A percentile compares a stretch with the other conserved stretches of the same genome.
These are phyloP conservation scores for Neonectria hederae DNA, from an alignment of 2,329 filamentous ascomycete genomes.

Conservation along the genomic window DNA sequence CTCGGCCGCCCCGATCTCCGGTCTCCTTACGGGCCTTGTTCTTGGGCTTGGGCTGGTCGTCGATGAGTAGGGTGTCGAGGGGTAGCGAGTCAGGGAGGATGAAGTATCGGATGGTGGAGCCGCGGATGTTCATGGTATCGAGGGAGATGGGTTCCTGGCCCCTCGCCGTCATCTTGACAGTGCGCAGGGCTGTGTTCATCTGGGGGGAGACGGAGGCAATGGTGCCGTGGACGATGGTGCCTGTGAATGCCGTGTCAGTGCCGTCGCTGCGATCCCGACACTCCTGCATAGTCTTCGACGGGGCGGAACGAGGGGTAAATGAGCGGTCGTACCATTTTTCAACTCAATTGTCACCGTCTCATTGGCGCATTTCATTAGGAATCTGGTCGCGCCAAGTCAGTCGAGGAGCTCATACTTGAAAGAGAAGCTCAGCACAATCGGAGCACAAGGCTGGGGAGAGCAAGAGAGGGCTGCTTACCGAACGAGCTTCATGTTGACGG, in stretches of 20 bases:
- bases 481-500: constrained; percentile 90
- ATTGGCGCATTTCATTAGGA: constrained; percentile 99
- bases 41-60: constrained; percentile 98
- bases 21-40: constrained; percentile 97
- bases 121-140: constrained; percentile 96
- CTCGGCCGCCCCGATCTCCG: constrained; percentile 65
- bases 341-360: constrained; percentile 98
- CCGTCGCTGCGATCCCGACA: neutral
- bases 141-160: constrained; percentile 87
- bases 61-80: constrained; percentile 92
- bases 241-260: constrained; percentile 55
- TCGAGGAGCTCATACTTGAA: constrained; percentile 31
- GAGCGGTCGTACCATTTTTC: constrained; percentile 81
- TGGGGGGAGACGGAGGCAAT: constrained; percentile 96
- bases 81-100: constrained; percentile 96
- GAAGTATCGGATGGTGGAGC: constrained; percentile 94
- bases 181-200: constrained; percentile 97
- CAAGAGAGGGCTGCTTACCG: constrained; percentile 69
- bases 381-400: constrained; percentile 65
- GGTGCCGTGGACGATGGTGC: constrained; percentile 95
- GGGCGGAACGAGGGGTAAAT: neutral
- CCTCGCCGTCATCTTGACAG: constrained; percentile 94
- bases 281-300: neutral
- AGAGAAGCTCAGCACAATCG: constrained; percentile 35
- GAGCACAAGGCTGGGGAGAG: constrained; percentile 18